Conservation (phyloP, 2,329 filamentous ascomycete species). For the Fusarium mangiferae region DNA sequence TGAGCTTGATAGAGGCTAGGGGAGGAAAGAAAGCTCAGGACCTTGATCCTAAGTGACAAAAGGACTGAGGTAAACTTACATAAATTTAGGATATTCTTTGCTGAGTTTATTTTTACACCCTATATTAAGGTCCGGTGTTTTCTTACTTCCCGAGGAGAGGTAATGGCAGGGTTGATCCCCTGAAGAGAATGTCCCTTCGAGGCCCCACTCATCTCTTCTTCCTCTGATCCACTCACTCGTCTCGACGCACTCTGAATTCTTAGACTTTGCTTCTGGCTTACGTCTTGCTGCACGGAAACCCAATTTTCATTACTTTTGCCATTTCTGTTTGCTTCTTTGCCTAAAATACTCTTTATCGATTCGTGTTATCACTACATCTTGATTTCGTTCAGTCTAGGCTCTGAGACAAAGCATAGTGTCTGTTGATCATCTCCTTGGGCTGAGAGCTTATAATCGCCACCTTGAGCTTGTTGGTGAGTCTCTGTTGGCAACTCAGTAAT, state of each 20-base stretch:
- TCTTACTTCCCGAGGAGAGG: no score
- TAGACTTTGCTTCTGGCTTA: background rate
- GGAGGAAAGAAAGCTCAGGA: no score
- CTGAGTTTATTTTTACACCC: no score
- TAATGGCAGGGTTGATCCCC: background rate
- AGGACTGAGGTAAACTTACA: no score
- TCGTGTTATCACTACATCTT: rapidly evolving
- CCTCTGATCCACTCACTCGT: background rate
- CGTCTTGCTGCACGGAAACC: background rate
- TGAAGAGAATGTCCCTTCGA: background rate
- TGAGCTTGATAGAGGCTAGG: no score
- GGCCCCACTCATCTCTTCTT: background rate
- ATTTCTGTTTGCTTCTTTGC: rapidly evolving
- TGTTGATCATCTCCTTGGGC: background rate
- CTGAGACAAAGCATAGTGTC: background rate
- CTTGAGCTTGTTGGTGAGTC: background rate
- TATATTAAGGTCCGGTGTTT: no score
- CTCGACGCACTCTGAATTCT: background rate
- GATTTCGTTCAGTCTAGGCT: rapidly evolving
- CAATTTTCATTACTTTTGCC: rapidly evolving
- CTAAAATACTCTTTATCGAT: rapidly evolving
- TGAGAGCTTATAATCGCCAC: background rate
- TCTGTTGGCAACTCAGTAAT: rapidly evolving
- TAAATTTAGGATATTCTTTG: no score
- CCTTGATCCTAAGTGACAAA: no score